phyloP scores from a whole-genome alignment of 441 rosid genomes.

The Euphorbia neoarborescens region DNA sequence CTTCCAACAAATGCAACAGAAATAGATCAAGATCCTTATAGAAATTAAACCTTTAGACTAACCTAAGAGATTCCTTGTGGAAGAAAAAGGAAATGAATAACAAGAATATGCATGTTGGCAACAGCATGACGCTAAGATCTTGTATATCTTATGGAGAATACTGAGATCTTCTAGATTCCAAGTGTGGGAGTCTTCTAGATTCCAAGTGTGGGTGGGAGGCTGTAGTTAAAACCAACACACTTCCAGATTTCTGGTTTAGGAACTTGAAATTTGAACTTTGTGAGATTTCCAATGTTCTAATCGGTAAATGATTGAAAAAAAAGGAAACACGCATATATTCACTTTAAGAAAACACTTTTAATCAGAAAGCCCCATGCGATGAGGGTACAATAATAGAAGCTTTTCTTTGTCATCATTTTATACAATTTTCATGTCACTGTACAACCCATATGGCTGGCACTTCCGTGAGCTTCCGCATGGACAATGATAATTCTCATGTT shows the following conservation, averaged over 20 bases:
- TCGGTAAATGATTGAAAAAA: background rate
- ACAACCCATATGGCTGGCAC: background rate
- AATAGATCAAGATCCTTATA: background rate
- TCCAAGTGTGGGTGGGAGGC: background rate
- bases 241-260: background rate
- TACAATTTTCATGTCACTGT: background rate
- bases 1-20: background rate
- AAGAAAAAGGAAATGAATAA: background rate
- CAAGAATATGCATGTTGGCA: background rate
- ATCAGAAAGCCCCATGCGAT: background rate
- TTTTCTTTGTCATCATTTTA: background rate
- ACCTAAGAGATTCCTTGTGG: background rate
- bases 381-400: background rate
- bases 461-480: background rate
- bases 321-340: no score
- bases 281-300: background rate
- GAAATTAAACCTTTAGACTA: background rate
- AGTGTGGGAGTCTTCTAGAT: background rate
- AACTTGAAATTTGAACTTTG: background rate
- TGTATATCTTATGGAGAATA: background rate
- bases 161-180: background rate
- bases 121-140: background rate
- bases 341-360: background rate
- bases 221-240: background rate
- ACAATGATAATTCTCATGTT: background rate